These are phyloP conservation scores for Volvox carteri DNA, from an alignment of 163 green algal genomes.

Conservation along the genomic window DNA sequence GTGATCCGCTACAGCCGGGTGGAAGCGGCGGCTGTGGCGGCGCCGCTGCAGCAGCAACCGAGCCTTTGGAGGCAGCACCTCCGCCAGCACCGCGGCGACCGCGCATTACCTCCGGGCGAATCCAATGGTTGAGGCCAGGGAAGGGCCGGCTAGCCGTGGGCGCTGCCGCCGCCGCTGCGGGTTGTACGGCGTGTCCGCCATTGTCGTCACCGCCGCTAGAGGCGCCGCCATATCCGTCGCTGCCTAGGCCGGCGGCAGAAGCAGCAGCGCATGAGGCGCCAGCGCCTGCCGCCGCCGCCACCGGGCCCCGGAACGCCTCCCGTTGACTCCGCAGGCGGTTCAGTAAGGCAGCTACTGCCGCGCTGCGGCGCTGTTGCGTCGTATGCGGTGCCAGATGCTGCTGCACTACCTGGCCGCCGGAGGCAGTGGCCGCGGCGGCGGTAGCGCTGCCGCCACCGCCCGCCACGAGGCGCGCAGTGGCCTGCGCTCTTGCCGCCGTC, in stretches of 20 bases:
- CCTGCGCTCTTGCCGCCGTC: not conserved
- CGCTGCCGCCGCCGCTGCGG: not conserved
- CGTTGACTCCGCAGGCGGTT: slow-evolving; percentile 21
- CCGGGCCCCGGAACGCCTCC: slow-evolving; percentile 7
- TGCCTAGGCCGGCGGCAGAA: not conserved
- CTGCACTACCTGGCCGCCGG: not conserved
- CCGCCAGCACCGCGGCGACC: not conserved
- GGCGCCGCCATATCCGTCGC: not conserved
- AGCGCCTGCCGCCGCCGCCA: not conserved
- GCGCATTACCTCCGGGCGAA: slow-evolving; percentile 20
- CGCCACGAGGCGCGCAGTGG: not conserved
- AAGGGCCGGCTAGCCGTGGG: slow-evolving; percentile 12
- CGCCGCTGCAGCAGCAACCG: not conserved
- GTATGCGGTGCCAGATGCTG: not conserved
- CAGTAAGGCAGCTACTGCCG: slow-evolving; percentile 24
- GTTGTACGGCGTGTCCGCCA: not conserved
- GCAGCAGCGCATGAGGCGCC: not conserved
- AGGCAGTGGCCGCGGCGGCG: not conserved
- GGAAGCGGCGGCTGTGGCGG: not conserved
- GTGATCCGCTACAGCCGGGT: not conserved
- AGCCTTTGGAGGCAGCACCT: not conserved
- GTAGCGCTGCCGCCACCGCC: not conserved
- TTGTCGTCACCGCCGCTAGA: not conserved
- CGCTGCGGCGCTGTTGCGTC: slow-evolving; percentile 16
- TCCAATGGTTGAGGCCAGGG: slow-evolving; percentile 48